Evolutionary conservation across 768 basidiomycete species (phyloP).

Genomic region (Hortiboletus flavorubellus): DNA sequence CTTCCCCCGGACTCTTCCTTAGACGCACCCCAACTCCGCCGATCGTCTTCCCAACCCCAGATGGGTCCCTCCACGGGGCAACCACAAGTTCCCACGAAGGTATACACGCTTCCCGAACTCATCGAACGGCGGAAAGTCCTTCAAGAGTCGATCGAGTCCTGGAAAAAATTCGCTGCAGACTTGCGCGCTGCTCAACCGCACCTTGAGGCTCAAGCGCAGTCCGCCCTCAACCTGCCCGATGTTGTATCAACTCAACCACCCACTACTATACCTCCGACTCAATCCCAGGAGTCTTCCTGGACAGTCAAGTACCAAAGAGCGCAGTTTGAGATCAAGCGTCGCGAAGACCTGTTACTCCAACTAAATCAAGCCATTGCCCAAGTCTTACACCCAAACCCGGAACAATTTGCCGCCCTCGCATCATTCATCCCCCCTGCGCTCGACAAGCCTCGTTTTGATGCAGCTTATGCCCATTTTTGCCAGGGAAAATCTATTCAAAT

Average conservation of each 20-base stretch:
- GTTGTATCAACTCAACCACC: background rate
- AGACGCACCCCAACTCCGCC: constrained; percentile 22
- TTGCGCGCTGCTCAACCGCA: constrained; percentile 15
- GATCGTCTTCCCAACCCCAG: constrained; percentile 29
- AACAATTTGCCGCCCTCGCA: constrained; percentile 25
- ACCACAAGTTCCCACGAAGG: constrained; percentile 16
- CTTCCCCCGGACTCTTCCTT: constrained; percentile 7
- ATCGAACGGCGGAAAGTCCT: constrained; percentile 21
- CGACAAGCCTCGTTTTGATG: constrained; percentile 28
- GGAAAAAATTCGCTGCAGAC: constrained; percentile 18
- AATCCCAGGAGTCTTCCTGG: constrained; percentile 20
- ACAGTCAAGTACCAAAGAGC: constrained; percentile 19
- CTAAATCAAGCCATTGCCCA: constrained; percentile 29
- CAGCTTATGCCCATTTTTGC: constrained; percentile 28
- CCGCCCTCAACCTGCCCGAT: background rate
- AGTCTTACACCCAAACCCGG: constrained; percentile 19
- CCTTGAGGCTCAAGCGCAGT: constrained; percentile 6
- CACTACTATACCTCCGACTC: background rate
- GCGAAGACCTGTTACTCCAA: constrained; percentile 26
- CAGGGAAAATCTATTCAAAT: constrained; percentile 23
- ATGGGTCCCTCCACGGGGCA: constrained; percentile 16
- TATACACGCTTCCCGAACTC: constrained; percentile 27
- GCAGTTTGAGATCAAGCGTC: constrained; percentile 31
- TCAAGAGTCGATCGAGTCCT: constrained; percentile 28
- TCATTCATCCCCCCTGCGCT: constrained; percentile 29